A percentile compares a stretch with the other conserved stretches of the same genome.
Evolutionary conservation across 441 rosid species (phyloP).

Genomic region (Cnidoscolus chayamansa): DNA sequence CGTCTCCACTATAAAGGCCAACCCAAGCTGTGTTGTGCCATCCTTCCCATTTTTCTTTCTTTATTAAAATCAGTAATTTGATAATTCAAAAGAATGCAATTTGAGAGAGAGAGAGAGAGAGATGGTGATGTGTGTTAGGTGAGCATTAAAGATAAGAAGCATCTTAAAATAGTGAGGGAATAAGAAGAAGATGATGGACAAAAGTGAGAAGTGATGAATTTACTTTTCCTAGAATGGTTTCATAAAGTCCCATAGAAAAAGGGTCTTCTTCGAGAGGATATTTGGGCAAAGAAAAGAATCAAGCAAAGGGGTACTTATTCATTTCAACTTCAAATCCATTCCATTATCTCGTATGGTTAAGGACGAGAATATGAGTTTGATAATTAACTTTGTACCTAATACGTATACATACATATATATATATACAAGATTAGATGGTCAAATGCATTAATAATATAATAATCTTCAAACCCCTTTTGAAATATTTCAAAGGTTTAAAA

Average conservation of each 20-base stretch:
- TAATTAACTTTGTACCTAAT: no score
- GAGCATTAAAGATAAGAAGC: slow-evolving; percentile 23
- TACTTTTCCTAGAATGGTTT: not conserved
- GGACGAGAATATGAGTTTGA: no score
- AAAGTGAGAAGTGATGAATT: not conserved
- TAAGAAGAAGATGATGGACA: not conserved
- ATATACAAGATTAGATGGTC: no score
- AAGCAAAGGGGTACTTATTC: not conserved
- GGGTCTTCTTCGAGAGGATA: slow-evolving; percentile 8
- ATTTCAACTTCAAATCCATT: not conserved
- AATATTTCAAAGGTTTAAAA: no score
- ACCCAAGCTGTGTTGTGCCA: not conserved
- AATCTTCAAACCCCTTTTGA: slow-evolving; percentile 1
- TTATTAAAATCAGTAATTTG: no score
- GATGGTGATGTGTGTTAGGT: slow-evolving; percentile 17
- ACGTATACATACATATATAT: no score
- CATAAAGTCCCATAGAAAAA: not conserved
- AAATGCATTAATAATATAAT: not conserved
- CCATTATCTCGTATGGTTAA: no score
- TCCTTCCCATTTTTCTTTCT: no score
- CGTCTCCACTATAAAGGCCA: slow-evolving; percentile 23
- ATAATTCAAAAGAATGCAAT: no score
- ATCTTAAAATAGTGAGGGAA: slow-evolving; percentile 22
- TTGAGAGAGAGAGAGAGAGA: no score
- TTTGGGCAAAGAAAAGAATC: not conserved